Evolutionary conservation across 495 filamentous ascomycete species (phyloP).

Genomic region (Polyplosphaeria fusca): DNA sequence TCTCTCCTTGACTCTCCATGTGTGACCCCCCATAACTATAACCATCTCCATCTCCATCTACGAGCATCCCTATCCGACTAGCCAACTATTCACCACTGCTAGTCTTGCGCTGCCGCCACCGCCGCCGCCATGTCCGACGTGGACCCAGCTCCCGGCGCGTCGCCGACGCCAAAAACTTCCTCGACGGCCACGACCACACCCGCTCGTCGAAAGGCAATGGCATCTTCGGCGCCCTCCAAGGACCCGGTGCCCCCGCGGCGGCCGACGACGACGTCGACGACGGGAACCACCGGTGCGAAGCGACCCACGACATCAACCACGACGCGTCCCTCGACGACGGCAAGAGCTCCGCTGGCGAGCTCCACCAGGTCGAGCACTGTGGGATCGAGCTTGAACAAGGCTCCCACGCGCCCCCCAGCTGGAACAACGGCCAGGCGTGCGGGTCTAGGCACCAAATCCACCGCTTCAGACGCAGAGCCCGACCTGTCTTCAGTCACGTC

Average conservation of each 20-base stretch:
- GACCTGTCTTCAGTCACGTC: slow-evolving; percentile 29
- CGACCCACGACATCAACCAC: slow-evolving; percentile 8
- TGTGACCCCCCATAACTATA: too few relatives aligned
- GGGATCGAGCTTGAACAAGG: slow-evolving; percentile 33
- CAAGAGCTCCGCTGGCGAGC: slow-evolving; percentile 11
- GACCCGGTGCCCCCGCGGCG: slow-evolving; percentile 19
- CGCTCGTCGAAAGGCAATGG: slow-evolving; percentile 17
- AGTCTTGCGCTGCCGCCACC: too few relatives aligned
- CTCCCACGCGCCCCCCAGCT: slow-evolving; percentile 29
- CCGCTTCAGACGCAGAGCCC: slow-evolving; percentile 25
- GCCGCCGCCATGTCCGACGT: too few relatives aligned
- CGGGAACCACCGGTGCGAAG: background rate
- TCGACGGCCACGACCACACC: background rate
- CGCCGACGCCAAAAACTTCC: background rate
- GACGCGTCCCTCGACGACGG: slow-evolving; percentile 15
- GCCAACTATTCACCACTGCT: too few relatives aligned
- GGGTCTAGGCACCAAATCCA: slow-evolving; percentile 14
- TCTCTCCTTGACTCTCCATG: too few relatives aligned
- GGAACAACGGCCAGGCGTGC: slow-evolving; percentile 18
- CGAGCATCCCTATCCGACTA: too few relatives aligned
- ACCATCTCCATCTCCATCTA: too few relatives aligned
- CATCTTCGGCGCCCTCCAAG: slow-evolving; percentile 7
- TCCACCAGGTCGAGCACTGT: slow-evolving; percentile 9
- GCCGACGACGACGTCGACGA: background rate
- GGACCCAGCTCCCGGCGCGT: too few relatives aligned